Conservation (phyloP, 2,329 filamentous ascomycete genomes). For the Neonectria ditissima region DNA sequence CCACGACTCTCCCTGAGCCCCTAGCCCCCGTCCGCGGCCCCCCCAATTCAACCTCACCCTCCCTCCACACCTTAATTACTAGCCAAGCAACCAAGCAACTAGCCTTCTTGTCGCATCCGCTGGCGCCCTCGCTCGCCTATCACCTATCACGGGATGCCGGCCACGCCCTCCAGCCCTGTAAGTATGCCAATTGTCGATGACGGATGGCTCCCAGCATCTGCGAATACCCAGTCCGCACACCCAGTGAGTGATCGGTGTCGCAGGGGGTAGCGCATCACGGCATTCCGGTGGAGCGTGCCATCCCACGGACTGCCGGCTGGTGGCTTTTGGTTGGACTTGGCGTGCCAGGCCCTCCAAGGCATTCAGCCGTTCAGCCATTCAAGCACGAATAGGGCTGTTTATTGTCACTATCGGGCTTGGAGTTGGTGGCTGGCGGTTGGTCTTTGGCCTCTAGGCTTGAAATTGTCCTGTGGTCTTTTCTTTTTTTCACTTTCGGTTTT, state of each 20-base stretch:
- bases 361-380: constrained; percentile 16
- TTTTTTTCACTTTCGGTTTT: constrained; percentile 2
- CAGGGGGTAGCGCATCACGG: constrained; percentile 21
- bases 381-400: constrained; percentile 28
- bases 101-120: constrained; percentile 32
- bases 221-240: background rate
- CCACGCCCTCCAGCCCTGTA: constrained; percentile 27
- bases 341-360: constrained; percentile 22
- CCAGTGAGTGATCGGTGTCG: constrained; percentile 17
- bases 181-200: constrained; percentile 3
- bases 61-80: constrained; percentile 26
- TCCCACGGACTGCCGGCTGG: constrained; percentile 26
- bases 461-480: background rate
- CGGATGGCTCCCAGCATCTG: constrained; percentile 10
- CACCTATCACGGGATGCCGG: constrained; percentile 20
- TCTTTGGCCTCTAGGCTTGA: constrained; percentile 9
- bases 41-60: constrained; percentile 4
- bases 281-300: constrained; percentile 23
- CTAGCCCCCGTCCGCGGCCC: background rate
- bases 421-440: constrained; percentile 5
- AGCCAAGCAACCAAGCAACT: background rate
- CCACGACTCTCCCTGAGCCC: background rate
- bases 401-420: constrained; percentile 23
- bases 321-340: constrained; percentile 36
- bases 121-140: constrained; percentile 34